Percentiles rank a stretch among this genome's conserved stretches.
Evolutionary conservation across 1,284 basidiomycete species (phyloP).

Genomic region (Sporisorium iseilematis-ciliati): DNA sequence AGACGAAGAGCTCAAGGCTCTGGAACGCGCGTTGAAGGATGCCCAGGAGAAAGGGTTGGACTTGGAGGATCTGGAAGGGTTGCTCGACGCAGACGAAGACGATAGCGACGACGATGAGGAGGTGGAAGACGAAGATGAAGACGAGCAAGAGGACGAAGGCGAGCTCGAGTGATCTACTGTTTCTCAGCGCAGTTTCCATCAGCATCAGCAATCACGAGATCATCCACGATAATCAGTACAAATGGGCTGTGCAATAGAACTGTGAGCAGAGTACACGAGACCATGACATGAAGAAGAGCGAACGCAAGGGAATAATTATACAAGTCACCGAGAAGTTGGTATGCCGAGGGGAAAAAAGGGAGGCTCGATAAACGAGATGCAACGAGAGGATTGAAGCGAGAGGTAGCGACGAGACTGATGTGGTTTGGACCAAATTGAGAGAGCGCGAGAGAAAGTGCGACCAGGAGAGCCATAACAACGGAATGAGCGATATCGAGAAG

Average conservation of each 20-base stretch:
- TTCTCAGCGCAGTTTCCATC: not conserved
- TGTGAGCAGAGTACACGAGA: not conserved
- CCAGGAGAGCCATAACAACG: not conserved
- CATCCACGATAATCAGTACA: not conserved
- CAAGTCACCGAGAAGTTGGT: not conserved
- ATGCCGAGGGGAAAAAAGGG: not conserved
- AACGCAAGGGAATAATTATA: not conserved
- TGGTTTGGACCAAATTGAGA: too few relatives aligned
- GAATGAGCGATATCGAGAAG: not conserved
- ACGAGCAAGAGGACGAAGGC: constrained; percentile 25
- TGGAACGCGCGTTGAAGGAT: constrained; percentile 52
- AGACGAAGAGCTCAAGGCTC: constrained; percentile 48
- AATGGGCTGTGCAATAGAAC: not conserved
- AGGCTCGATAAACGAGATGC: not conserved
- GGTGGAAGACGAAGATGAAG: constrained; percentile 14
- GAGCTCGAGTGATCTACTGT: constrained; percentile 11
- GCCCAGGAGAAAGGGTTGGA: constrained; percentile 48
- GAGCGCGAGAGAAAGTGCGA: not conserved
- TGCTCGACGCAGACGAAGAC: constrained; percentile 43
- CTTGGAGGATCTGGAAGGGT: constrained; percentile 34
- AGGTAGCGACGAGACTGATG: too few relatives aligned
- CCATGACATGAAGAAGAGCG: not conserved
- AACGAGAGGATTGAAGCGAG: not conserved
- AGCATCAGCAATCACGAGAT: not conserved
- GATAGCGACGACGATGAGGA: constrained; percentile 22